These are phyloP conservation scores for Kodamaea ohmeri DNA, from an alignment of 1,139 yeast species.

Conservation along the genomic window DNA sequence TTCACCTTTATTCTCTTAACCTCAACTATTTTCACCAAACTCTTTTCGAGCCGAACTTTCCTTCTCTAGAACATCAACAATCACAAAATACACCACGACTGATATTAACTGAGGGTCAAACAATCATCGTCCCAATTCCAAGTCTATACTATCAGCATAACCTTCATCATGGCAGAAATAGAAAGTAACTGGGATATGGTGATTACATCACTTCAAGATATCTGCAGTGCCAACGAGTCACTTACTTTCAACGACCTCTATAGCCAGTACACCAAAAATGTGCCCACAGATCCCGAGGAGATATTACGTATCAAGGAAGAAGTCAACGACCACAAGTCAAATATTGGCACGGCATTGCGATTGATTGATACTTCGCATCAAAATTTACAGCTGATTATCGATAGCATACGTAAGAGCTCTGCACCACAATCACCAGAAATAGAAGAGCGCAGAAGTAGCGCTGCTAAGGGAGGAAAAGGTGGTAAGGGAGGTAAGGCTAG, in stretches of 20 bases:
- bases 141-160: not conserved
- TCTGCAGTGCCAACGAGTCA: slow-evolving; percentile 59
- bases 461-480: slow-evolving; percentile 8
- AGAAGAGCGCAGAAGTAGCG: slow-evolving; percentile 9
- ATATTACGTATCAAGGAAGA: slow-evolving; percentile 39
- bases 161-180: slow-evolving; percentile 23
- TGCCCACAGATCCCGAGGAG: slow-evolving; percentile 29
- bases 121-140: no score
- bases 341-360: slow-evolving; percentile 55
- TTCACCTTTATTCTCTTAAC: no score
- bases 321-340: slow-evolving; percentile 52
- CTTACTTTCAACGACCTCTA: slow-evolving; percentile 48
- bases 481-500: slow-evolving; percentile 9
- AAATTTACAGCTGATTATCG: slow-evolving; percentile 35
- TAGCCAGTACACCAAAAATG: slow-evolving; percentile 24
- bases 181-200: slow-evolving; percentile 70
- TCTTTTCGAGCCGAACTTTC: no score
- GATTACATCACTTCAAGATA: slow-evolving; percentile 63
- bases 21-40: no score
- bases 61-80: no score
- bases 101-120: no score
- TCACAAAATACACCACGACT: no score
- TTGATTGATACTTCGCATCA: slow-evolving; percentile 42
- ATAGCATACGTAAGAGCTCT: slow-evolving; percentile 19
- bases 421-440: slow-evolving; percentile 4